phyloP scores from a whole-genome alignment of 495 filamentous ascomycete genomes.

The Parmelia sp. region DNA sequence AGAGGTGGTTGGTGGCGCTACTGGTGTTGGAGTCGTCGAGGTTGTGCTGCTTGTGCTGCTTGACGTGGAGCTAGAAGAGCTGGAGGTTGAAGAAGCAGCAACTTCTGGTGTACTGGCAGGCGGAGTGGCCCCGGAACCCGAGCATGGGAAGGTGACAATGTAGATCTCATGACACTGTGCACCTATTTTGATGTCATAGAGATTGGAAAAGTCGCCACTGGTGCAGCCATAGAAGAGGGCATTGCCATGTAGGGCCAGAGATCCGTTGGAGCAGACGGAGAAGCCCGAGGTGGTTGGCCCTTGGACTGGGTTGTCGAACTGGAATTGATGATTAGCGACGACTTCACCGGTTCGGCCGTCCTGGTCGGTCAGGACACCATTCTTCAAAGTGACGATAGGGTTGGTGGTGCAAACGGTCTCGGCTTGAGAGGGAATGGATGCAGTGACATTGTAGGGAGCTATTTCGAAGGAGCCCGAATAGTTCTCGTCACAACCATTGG shows the following conservation, averaged over 20 bases:
- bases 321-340: conserved; percentile 65
- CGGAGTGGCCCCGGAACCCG: background rate
- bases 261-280: conserved; percentile 50
- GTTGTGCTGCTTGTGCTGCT: background rate
- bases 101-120: background rate
- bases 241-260: conserved; percentile 52
- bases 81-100: background rate
- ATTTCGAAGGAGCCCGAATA: conserved; percentile 12
- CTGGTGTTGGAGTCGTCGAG: conserved; percentile 1
- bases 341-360: conserved; percentile 60
- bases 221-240: conserved; percentile 59
- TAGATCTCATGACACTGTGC: conserved; percentile 46
- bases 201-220: conserved; percentile 57
- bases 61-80: background rate
- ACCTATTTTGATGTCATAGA: conserved; percentile 51
- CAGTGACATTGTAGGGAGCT: conserved; percentile 4
- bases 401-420: conserved; percentile 26
- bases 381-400: conserved; percentile 47
- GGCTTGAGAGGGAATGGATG: background rate
- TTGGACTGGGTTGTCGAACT: conserved; percentile 67
- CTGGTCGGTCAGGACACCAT: conserved; percentile 53
- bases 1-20: conserved; percentile 1
- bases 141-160: conserved; percentile 37
- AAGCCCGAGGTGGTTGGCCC: conserved; percentile 59
- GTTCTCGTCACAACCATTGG: conserved; percentile 8